Conservation (phyloP, 805 yeast species). For the Naumovozyma castellii region DNA sequence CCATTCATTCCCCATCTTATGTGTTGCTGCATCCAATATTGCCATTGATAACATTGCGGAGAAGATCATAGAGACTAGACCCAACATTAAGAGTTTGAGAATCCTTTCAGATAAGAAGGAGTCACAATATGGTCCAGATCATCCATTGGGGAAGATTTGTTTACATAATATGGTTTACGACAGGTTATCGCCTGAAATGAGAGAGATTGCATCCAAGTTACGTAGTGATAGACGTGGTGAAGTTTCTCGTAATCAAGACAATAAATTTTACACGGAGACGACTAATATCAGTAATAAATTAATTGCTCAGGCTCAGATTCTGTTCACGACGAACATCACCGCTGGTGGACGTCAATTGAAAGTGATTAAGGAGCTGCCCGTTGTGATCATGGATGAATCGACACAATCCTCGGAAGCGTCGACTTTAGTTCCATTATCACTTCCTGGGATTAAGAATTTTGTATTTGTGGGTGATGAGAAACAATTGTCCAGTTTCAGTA, state of each 20-base stretch:
- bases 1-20: conserved; percentile 53
- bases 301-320: conserved; percentile 57
- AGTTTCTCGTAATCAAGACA: conserved; percentile 40
- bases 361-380: conserved; percentile 45
- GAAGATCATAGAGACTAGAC: conserved; percentile 43
- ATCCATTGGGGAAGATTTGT: conserved; percentile 50
- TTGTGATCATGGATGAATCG: conserved; percentile 70
- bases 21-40: conserved; percentile 67
- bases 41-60: conserved; percentile 74
- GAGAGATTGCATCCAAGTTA: conserved; percentile 37
- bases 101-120: conserved; percentile 54
- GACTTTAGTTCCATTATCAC: conserved; percentile 59
- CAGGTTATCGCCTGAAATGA: conserved; percentile 38
- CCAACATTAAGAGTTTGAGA: conserved; percentile 42
- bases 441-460: conserved; percentile 57
- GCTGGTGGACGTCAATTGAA: conserved; percentile 61
- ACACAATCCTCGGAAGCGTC: conserved; percentile 70
- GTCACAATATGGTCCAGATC: conserved; percentile 47
- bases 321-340: conserved; percentile 63
- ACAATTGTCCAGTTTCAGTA: conserved; percentile 63
- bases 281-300: conserved; percentile 39
- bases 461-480: conserved; percentile 71
- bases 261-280: conserved; percentile 38
- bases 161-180: conserved; percentile 51
- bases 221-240: conserved; percentile 33